Percentiles rank a stretch among this genome's conserved stretches.
phyloP scores from a whole-genome alignment of 2,329 filamentous ascomycete species.

The Exserohilum rostratum region DNA sequence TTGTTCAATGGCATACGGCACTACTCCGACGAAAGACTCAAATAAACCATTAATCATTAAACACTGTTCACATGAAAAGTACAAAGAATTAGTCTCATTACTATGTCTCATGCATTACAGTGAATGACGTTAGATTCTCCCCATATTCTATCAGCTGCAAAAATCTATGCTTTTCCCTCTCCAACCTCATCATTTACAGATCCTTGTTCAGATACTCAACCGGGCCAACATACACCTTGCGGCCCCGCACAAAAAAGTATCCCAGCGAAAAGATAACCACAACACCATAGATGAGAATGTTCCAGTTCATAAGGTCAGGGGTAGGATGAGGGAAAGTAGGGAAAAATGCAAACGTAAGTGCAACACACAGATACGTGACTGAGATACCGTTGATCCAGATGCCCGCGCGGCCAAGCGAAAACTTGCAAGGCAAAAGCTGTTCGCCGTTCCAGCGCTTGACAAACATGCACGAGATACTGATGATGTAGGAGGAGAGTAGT shows the following conservation, averaged over 20 bases:
- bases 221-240: slow-evolving; percentile 49
- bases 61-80: too few relatives aligned
- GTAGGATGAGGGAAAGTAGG: slow-evolving; percentile 41
- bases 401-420: slow-evolving; percentile 54
- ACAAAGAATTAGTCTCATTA: too few relatives aligned
- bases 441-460: slow-evolving; percentile 53
- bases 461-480: slow-evolving; percentile 56
- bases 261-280: slow-evolving; percentile 52
- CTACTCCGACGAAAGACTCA: too few relatives aligned
- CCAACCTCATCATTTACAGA: not conserved
- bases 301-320: slow-evolving; percentile 56
- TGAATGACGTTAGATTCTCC: too few relatives aligned
- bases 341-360: slow-evolving; percentile 56
- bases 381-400: slow-evolving; percentile 52
- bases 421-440: slow-evolving; percentile 52
- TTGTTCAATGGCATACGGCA: too few relatives aligned
- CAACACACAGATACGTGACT: slow-evolving; percentile 48
- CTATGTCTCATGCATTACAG: too few relatives aligned
- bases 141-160: too few relatives aligned
- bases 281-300: slow-evolving; percentile 53
- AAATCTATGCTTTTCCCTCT: too few relatives aligned
- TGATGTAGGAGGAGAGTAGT: slow-evolving; percentile 33
- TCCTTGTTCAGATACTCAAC: slow-evolving; percentile 32
- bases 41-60: too few relatives aligned
- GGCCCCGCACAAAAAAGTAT: slow-evolving; percentile 52